phyloP scores from a whole-genome alignment of 2,329 filamentous ascomycete species.

The Calonectria ilicicola region DNA sequence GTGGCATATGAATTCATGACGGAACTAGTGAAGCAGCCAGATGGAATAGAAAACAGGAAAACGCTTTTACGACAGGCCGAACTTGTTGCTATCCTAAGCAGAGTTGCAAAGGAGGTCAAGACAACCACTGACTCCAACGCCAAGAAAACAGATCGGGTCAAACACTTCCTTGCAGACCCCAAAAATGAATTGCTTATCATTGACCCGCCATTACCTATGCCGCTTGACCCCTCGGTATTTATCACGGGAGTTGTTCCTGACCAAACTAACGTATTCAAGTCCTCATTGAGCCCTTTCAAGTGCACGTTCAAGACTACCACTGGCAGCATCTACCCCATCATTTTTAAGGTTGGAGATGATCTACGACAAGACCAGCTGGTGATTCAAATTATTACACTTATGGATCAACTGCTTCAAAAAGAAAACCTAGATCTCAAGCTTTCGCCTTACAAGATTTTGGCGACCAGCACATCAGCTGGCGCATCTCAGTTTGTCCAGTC shows the following conservation, averaged over 20 bases:
- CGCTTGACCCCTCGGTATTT: slow-evolving; percentile 85
- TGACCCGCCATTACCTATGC: slow-evolving; percentile 87
- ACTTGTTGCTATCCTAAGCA: slow-evolving; percentile 86
- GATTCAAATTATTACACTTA: slow-evolving; percentile 95
- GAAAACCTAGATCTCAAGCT: slow-evolving; percentile 96
- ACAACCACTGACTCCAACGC: slow-evolving; percentile 81
- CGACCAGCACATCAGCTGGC: slow-evolving; percentile 89
- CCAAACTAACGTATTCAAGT: slow-evolving; percentile 94
- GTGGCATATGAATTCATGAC: slow-evolving; percentile 97
- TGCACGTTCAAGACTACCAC: slow-evolving; percentile 87
- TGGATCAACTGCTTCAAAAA: slow-evolving; percentile 95
- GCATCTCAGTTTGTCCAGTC: slow-evolving; percentile 95
- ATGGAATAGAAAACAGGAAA: slow-evolving; percentile 79
- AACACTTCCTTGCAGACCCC: slow-evolving; percentile 85
- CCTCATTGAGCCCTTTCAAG: slow-evolving; percentile 89
- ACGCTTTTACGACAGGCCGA: slow-evolving; percentile 89
- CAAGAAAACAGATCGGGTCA: slow-evolving; percentile 86
- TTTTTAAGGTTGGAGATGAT: slow-evolving; percentile 98
- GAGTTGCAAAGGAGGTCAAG: slow-evolving; percentile 90
- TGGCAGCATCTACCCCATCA: slow-evolving; percentile 85
- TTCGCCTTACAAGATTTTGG: slow-evolving; percentile 95
- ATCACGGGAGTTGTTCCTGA: slow-evolving; percentile 86
- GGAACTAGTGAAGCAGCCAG: slow-evolving; percentile 78
- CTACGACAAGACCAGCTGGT: slow-evolving; percentile 96
- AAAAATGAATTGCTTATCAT: slow-evolving; percentile 89